Percentiles rank a stretch among this genome's conserved stretches.
These are phyloP conservation scores for Linum trigynum DNA, from an alignment of 345 rosid species.

Conservation along the genomic window DNA sequence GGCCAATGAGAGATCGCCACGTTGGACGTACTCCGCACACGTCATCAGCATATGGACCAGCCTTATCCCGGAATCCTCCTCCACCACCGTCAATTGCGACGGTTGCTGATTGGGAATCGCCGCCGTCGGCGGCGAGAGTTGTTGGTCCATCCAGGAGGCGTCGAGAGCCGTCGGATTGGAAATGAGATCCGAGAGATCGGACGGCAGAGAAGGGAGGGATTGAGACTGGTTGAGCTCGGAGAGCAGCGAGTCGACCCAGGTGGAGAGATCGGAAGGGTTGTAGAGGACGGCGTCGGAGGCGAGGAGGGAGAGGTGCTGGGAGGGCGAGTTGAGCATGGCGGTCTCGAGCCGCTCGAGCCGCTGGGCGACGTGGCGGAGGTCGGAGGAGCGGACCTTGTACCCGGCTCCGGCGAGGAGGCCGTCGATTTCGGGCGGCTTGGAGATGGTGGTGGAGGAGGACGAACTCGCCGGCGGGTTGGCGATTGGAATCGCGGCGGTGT, in stretches of 20 bases:
- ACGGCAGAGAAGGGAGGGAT: conserved; percentile 18
- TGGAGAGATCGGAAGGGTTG: conserved; percentile 55
- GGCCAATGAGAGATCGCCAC: conserved; percentile 48
- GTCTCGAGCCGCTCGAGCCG: conserved; percentile 52
- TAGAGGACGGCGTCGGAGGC: conserved; percentile 42
- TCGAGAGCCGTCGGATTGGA: conserved; percentile 21
- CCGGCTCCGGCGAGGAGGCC: conserved; percentile 54
- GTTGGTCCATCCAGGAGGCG: conserved; percentile 16
- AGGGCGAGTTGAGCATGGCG: conserved; percentile 45
- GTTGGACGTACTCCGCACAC: conserved; percentile 70
- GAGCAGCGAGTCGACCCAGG: conserved; percentile 58
- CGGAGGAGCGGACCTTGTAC: conserved; percentile 50
- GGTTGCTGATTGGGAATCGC: conserved; percentile 11
- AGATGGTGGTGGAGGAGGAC: conserved; percentile 24
- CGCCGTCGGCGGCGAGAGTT: neutral
- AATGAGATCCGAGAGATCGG: conserved; percentile 27
- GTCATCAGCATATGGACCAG: conserved; percentile 66
- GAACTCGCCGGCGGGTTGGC: conserved; percentile 12
- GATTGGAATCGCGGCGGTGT: conserved; percentile 10
- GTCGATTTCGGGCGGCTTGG: conserved; percentile 36
- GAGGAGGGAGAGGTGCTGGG: conserved; percentile 29
- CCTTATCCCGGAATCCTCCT: conserved; percentile 70
- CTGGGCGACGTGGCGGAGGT: conserved; percentile 50
- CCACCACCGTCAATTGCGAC: conserved; percentile 31
- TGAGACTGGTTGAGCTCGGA: conserved; percentile 37